A percentile compares a stretch with the other conserved stretches of the same genome.
Conservation (phyloP, 2,329 filamentous ascomycete genomes). For the Knufia fluminis region DNA sequence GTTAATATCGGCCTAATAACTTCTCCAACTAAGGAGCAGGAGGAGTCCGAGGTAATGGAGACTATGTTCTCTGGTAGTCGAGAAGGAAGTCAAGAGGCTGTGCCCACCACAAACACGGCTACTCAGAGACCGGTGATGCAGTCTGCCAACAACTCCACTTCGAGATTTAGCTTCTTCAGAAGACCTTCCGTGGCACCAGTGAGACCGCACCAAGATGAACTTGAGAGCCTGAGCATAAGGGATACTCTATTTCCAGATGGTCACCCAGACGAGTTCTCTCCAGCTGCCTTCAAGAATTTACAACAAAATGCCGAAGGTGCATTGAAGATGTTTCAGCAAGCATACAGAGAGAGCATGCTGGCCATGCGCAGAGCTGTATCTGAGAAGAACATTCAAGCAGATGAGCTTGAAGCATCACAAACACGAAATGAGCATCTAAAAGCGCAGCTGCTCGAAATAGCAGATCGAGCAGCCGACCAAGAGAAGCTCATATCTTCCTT, state of each 20-base stretch:
- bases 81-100: constrained; percentile 6
- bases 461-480: constrained; percentile 46
- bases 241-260: constrained; percentile 46
- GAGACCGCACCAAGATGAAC: constrained; percentile 33
- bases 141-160: constrained; percentile 25
- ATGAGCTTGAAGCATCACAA: constrained; percentile 52
- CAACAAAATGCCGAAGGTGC: constrained; percentile 48
- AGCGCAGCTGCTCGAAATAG: constrained; percentile 52
- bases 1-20: constrained; percentile 36
- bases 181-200: constrained; percentile 28
- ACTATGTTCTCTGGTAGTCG: constrained; percentile 15
- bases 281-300: constrained; percentile 48
- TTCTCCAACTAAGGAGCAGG: constrained; percentile 24
- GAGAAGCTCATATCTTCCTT: constrained; percentile 47
- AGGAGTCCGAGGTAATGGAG: constrained; percentile 15
- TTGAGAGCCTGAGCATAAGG: constrained; percentile 47
- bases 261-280: constrained; percentile 39
- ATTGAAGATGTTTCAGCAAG: constrained; percentile 45
- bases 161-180: constrained; percentile 36
- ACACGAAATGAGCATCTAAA: constrained; percentile 50
- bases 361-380: constrained; percentile 43
- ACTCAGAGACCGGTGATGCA: constrained; percentile 20
- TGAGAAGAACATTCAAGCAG: constrained; percentile 49
- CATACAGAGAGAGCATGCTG: constrained; percentile 45
- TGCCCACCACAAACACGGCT: constrained; percentile 8